Conservation (phyloP, 179 eudicot species). For the Silene noctiflora region DNA sequence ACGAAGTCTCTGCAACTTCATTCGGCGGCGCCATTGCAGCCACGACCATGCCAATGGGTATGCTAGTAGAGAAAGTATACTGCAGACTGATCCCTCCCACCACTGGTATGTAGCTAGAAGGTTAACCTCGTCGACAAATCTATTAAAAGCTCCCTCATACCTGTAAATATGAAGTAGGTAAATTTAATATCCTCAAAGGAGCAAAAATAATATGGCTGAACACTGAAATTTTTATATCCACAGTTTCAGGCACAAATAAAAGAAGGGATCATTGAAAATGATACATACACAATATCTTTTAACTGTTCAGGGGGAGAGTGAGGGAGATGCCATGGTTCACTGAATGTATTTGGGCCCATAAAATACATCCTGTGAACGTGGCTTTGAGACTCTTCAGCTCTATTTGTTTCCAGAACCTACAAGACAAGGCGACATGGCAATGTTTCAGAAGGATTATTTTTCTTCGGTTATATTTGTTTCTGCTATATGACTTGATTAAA, state of each 20-base stretch:
- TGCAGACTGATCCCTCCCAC: slow-evolving; percentile 99
- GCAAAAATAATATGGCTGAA: neutral
- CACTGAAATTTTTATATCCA: neutral
- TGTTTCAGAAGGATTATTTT: slow-evolving; percentile 17
- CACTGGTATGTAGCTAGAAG: slow-evolving; percentile 84
- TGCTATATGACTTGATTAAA: neutral
- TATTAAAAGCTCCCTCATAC: slow-evolving; percentile 88
- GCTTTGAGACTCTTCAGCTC: slow-evolving; percentile 90
- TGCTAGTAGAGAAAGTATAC: slow-evolving; percentile 63
- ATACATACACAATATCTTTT: slow-evolving; percentile 80
- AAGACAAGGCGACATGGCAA: slow-evolving; percentile 19
- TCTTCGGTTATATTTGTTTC: neutral
- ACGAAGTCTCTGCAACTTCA: slow-evolving; percentile 81
- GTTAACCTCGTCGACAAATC: slow-evolving; percentile 89
- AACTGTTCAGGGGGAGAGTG: slow-evolving; percentile 93
- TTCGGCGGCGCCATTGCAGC: slow-evolving; percentile 91
- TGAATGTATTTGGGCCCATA: slow-evolving; percentile 90
- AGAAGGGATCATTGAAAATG: neutral
- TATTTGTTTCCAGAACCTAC: slow-evolving; percentile 92
- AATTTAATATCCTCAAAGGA: neutral
- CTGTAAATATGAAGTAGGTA: slow-evolving; percentile 34
- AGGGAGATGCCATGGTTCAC: slow-evolving; percentile 98
- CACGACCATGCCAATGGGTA: slow-evolving; percentile 97
- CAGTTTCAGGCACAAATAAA: neutral
- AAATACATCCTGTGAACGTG: slow-evolving; percentile 97